Conservation (phyloP, 2,329 filamentous ascomycete species). For the Xylariaceae sp. region DNA sequence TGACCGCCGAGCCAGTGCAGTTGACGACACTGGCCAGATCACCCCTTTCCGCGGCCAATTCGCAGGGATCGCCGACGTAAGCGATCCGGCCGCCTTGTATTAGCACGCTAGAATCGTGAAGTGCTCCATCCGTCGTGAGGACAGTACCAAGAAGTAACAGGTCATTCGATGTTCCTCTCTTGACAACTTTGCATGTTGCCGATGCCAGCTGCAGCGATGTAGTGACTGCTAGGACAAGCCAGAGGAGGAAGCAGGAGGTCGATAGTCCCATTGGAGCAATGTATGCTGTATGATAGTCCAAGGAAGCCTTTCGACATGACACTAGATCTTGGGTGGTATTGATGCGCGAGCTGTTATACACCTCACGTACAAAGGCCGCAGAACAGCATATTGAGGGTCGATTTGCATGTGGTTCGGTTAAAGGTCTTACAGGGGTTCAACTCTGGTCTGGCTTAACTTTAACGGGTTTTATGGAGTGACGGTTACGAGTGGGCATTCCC, state of each 20-base stretch:
- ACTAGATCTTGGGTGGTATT: no score
- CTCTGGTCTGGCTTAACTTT: no score
- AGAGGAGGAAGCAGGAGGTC: neutral
- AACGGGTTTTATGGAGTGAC: no score
- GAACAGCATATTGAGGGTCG: no score
- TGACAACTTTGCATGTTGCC: slow-evolving; percentile 14
- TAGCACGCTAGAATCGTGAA: slow-evolving; percentile 21
- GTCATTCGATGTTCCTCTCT: slow-evolving; percentile 12
- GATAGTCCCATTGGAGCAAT: neutral
- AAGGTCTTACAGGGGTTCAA: no score
- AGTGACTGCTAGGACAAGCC: neutral
- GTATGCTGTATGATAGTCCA: no score
- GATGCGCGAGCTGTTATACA: no score
- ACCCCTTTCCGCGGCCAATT: neutral
- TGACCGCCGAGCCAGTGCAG: slow-evolving; percentile 22
- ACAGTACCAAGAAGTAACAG: slow-evolving; percentile 39
- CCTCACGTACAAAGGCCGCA: no score
- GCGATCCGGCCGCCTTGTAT: slow-evolving; percentile 24
- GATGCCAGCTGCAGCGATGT: slow-evolving; percentile 4
- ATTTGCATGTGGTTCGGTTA: no score
- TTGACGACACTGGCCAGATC: slow-evolving; percentile 20
- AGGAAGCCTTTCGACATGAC: no score
- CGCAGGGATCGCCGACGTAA: slow-evolving; percentile 16
- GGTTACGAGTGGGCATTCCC: no score
- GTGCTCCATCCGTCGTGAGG: slow-evolving; percentile 31